These are phyloP conservation scores for Blastocystis sp. DNA, from an alignment of 352 stramenopile genomes.

Conservation along the genomic window DNA sequence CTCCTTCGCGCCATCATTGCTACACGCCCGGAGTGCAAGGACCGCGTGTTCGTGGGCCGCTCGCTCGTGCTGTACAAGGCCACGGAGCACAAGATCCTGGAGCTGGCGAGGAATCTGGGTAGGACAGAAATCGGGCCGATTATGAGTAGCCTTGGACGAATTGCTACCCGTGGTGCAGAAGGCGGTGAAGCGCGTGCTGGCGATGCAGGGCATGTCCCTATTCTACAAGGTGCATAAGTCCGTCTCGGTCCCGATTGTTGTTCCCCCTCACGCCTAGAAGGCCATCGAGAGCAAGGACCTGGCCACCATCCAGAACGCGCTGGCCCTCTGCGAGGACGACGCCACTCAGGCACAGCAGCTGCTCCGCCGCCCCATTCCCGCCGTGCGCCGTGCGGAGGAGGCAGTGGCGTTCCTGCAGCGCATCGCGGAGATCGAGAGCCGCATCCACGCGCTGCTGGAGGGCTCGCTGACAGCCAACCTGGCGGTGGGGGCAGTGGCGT, in stretches of 20 bases:
- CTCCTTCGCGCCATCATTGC: conserved; percentile 7
- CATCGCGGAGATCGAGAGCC: conserved; percentile 11
- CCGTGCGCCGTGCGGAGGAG: background rate
- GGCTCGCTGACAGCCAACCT: conserved; percentile 13
- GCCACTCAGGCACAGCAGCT: conserved; percentile 16
- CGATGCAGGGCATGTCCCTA: conserved; percentile 7
- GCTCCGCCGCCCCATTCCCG: conserved; percentile 1
- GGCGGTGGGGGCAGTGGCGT: background rate
- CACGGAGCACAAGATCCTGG: conserved; percentile 71
- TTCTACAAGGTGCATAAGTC: conserved; percentile 13
- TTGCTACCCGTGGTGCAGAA: conserved; percentile 35
- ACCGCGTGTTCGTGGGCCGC: conserved; percentile 10
- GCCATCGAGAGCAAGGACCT: conserved; percentile 20
- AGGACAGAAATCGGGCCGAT: background rate
- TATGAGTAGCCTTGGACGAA: conserved; percentile 59
- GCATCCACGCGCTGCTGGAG: conserved; percentile 11
- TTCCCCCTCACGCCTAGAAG: conserved; percentile 2
- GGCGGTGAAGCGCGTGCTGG: conserved; percentile 7
- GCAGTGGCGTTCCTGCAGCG: conserved; percentile 30
- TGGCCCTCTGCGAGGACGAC: background rate
- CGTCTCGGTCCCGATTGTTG: background rate
- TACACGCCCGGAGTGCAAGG: conserved; percentile 40
- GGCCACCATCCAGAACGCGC: conserved; percentile 23
- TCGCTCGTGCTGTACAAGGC: conserved; percentile 45
- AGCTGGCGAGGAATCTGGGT: conserved; percentile 71